Evolutionary conservation across 2,329 filamentous ascomycete species (phyloP), one percentile per base, ranked within the genome.

Genomic region (Microcyclospora tardicrescens): DNA sequence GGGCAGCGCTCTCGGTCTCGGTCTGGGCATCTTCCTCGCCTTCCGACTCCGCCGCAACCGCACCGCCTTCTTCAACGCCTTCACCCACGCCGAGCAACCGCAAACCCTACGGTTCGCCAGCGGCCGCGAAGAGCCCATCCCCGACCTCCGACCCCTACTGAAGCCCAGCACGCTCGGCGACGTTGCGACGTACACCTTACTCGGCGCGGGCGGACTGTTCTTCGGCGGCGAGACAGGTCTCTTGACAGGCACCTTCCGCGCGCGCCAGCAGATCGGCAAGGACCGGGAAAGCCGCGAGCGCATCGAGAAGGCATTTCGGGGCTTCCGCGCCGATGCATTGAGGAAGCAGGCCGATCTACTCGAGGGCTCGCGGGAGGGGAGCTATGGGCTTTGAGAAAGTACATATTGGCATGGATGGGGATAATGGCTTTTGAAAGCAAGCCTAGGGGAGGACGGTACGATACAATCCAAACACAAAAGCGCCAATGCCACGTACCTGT

Each of bases 221-320:
- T 45, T 82, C 5, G 77, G 77, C 6, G 77, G 78, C 6, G 78
- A 82, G 59, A 58, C 68, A 10, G 77, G 78, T 0, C 59, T 81
- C 34, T 45, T 80, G 41, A 68, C 67, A 0, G 77, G 79, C 1
- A 68, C 67, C 1, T 65, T 66, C 34, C 65, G 68, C 5, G 76
- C 73, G 2, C 64, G 68, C 27, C 62, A 70, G 29, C 61, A 61
- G 1, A 71, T 82, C 38, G 64, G 61, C 1, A 56, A 56, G 15
- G 72, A 81, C 48, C 66, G 72, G 0, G 72, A 70, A 38, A 63
- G 66, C 12, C 65, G 63, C 45, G 59, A 64, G 48, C 63, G 77
- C 45, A 75, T 82, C 39, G 74, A 81, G 58, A 68, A 59, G 37
- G 79, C 78, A 0, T 81, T 79, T 44, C 65, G 71, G 47, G 67